phyloP scores from a whole-genome alignment of 2,329 filamentous ascomycete genomes.

The Penicillium sp. region DNA sequence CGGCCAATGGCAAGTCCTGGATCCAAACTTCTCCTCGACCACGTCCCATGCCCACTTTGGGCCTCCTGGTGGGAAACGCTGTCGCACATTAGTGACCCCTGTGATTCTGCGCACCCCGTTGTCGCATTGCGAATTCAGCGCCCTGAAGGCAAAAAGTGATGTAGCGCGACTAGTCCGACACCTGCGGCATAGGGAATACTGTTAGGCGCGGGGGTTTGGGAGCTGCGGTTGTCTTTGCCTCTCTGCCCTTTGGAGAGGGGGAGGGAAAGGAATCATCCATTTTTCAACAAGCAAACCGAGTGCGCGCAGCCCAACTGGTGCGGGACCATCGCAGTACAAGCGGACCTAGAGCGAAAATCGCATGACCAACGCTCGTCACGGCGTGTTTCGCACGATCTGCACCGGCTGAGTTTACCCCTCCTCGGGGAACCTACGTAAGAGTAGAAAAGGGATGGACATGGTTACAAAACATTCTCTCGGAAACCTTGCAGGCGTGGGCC shows the following conservation, averaged over 20 bases:
- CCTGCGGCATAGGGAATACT: constrained; percentile 6
- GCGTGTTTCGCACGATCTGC: constrained; percentile 27
- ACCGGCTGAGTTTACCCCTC: constrained; percentile 25
- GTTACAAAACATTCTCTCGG: constrained; percentile 19
- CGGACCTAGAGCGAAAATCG: constrained; percentile 8
- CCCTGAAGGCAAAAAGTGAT: not conserved
- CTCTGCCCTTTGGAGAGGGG: no score
- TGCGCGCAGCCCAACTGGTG: constrained; percentile 3
- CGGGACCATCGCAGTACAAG: not conserved
- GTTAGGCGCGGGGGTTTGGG: constrained; percentile 6
- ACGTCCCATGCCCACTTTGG: not conserved
- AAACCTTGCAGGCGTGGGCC: constrained; percentile 18
- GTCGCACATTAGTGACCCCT: constrained; percentile 13
- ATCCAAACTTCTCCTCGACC: not conserved
- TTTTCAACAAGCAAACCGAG: not conserved
- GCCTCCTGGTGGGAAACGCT: not conserved
- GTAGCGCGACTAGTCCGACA: constrained; percentile 15
- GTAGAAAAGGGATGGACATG: constrained; percentile 7
- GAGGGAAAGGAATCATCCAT: constrained; percentile 3
- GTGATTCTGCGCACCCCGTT: constrained; percentile 8
- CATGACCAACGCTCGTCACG: constrained; percentile 18
- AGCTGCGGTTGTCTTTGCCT: no score
- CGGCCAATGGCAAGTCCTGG: constrained; percentile 2
- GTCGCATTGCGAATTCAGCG: constrained; percentile 20
- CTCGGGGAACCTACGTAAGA: constrained; percentile 25